Evolutionary conservation across 73 alveolate genomes (phyloP), one percentile per base, ranked within the genome.

Genomic region (Tetrahymena malaccensis): DNA sequence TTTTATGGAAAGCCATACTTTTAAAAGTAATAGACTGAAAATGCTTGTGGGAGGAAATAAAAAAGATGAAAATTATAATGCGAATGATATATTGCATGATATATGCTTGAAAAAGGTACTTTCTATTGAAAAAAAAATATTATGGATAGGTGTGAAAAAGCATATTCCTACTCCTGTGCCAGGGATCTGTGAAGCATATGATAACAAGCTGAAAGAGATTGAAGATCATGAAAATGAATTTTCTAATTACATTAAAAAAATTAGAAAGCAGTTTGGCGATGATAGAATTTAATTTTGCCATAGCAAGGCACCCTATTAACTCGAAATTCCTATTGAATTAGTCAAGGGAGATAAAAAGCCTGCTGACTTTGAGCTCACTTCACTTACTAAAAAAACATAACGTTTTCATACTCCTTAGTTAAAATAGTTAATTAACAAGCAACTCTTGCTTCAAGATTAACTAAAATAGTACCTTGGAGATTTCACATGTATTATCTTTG

Each of bases 361-460:
- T 55, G 94, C 85, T n/a, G 98, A 98, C 55, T 98, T 97, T 94
- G 99, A 98, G 34, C 96, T 97, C 84, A 97, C 99, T 0, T 97
- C 98, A 25, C 93, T 97, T 43, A 96, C 98, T 43, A 93, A 95
- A 37, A 97, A 96, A 50, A 96, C 43, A 43, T 84, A 96, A 35
- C 96, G 98, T 55, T 97, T 96, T 55, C 96, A 84, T 31, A 98
- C 98, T 35, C 84, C 94, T 17, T 93, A 94, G 44, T 35, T 97
- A 21, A 95, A 96, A 93, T 94, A 89, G 25, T 43, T 96, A 43
- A 97, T 96, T n/a, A 96, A 96, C 21, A 95, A 97, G 27, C 94
- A 96, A 27, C 97, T 97, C 93, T 96, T 94, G 43, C 97, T 98
- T 25, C 98, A 98, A 43, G 94, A 94, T 37, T 84, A 43, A 15